Evolutionary conservation across 2,329 filamentous ascomycete species (phyloP), one percentile per base, ranked within the genome.

Genomic region (Fusarium illudens): DNA sequence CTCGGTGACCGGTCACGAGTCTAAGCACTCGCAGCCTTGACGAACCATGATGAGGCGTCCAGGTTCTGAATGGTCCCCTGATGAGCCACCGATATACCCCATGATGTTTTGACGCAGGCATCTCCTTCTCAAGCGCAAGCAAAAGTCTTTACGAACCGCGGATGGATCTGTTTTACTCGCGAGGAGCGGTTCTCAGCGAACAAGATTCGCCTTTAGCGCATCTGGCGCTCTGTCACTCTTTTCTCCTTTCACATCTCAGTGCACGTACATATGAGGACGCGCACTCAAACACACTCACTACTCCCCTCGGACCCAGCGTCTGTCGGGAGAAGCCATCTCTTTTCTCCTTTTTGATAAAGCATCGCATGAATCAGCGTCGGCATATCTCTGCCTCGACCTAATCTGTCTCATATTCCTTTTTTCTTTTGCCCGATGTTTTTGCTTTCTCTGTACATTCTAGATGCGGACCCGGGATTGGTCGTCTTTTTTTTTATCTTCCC

Each of bases 1-100:
- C 83, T 94, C 17, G 89, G 88, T 48, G 85, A 86, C 34, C 75
- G 77, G 34, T 67, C 73, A 39, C 75, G 73, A 62, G 62, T 70
- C 53, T 77, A 63, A 64, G 53, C 56, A 57, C 53, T 50, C 57
- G 39, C 53, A 64, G 46, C 60, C 58, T 62, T 63, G 37, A 67
- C 58, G 60, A 72, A 60, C 55, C 50, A 56, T 62, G 57, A 73
- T 61, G 66, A 70, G 48, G 53, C 62, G 59, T 44, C 62, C 62
- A 46, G 58, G 51, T 61, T 37, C 52, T 57, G 52, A 60, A 61
- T 66, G 37, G 30, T 53, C 54, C 20, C 39, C 22, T 66, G 51
- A 64, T 30, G 64, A 71, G 60, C 56, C 37, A 59, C 60, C 37
- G 58, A 69, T 58, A 63, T 73, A 71, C 65, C 67, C 65, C 50